Base-by-base conservation (phyloP, 352 stramenopile genomes). In the Globisporangium irregulare region DNA sequence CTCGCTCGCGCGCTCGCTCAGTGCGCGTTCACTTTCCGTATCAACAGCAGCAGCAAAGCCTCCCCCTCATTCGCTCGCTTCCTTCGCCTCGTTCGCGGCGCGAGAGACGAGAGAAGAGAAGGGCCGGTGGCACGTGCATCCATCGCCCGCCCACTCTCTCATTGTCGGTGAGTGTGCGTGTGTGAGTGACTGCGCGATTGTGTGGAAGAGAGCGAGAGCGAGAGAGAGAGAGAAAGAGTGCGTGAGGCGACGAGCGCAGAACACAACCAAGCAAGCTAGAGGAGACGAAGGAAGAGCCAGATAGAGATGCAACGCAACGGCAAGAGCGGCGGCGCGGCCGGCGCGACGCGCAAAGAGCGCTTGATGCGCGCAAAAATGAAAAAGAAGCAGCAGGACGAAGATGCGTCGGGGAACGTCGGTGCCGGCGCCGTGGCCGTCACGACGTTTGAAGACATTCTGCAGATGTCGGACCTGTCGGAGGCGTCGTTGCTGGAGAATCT, bases 391-490 rank as follows among this genome's bases (percentile, higher is more conserved):
- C 74, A 85, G 70, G 83, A 93, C 54, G 81, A 92, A 27, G 84
- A 87, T 48, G 78, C 74, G 54, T 67, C 79, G 56, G 54, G 43
- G 43, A 51, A 51, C 74, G 48, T 61, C 27, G 72, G 62, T n/a
- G 67, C 70, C 9, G 70, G 71, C 41, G 10, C 43, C 12, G 48
- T 12, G 14, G 56, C 64, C 9, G 56, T 62, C 27, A 65, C 73
- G 27, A 91, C 84, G 57, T 91, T 92, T 73, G 89, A 96, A 73
- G 89, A 97, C 79, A 93, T 97, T 69, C 59, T 97, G 72, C 87
- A 95, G 66, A 94, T 97, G 86, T 92, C 83, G 58, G 90, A 96
- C 65, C 74, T 97, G 60, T 97, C 87, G 55, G 92, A 98, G 75
- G 75, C 84, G 29, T 96, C 91, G 59, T 82, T 98, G 72, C 79